A percentile compares a stretch with the other conserved stretches of the same genome.
These are phyloP conservation scores for Moesziomyces aphidis DNA, from an alignment of 1,284 basidiomycete genomes.

Conservation along the genomic window DNA sequence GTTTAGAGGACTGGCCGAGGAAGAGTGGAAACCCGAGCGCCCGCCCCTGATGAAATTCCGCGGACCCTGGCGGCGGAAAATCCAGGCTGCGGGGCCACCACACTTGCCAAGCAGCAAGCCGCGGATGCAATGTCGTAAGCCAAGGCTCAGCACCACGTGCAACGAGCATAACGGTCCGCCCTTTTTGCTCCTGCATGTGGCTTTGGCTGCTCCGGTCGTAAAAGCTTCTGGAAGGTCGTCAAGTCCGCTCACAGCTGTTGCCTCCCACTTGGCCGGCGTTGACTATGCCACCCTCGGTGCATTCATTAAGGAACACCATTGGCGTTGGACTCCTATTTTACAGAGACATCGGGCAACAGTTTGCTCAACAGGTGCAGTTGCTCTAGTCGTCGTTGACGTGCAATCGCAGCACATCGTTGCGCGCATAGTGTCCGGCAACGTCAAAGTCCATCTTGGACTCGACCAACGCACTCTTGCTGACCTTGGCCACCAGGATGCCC, in stretches of 20 bases:
- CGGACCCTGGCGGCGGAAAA: neutral
- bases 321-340: too few species aligned
- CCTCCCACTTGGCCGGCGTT: too few species aligned
- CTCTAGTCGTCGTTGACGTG: constrained; percentile 20
- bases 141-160: constrained; percentile 1
- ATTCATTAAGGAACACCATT: too few species aligned
- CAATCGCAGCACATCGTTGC: constrained; percentile 71
- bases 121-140: constrained; percentile 2
- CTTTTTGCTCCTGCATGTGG: too few species aligned
- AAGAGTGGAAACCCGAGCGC: too few species aligned
- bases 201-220: too few species aligned
- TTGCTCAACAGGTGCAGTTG: constrained; percentile 47
- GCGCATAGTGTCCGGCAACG: constrained; percentile 77
- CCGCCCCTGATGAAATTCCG: constrained; percentile 3
- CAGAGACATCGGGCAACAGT: too few species aligned
- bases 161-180: constrained; percentile 40
- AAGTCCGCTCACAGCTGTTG: too few species aligned
- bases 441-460: constrained; percentile 81
- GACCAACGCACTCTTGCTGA: constrained; percentile 75
- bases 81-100: neutral
- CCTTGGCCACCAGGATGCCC: constrained; percentile 74
- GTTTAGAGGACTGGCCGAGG: too few species aligned
- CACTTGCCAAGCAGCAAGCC: constrained; percentile 1
- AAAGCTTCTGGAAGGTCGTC: too few species aligned
- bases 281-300: too few species aligned